Evolutionary conservation across 257 asterid genomes (phyloP), one percentile per base, ranked within the genome.

Genomic region (Salvia miltiorrhiza): DNA sequence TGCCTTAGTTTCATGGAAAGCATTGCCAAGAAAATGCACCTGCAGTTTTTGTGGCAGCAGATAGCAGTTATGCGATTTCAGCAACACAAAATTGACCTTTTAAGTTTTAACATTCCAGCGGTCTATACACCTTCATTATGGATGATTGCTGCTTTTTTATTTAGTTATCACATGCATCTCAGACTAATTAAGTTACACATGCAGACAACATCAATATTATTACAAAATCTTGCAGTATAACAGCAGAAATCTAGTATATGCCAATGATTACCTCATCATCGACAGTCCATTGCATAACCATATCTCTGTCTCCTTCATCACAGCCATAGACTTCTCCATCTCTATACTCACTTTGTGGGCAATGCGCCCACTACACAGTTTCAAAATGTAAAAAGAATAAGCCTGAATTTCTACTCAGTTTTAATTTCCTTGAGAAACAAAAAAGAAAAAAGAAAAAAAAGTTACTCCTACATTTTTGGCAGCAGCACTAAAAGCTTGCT

Each of bases 401-500:
- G 23, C 6, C 10, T 3, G 1, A 50, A 20, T 45, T 45, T 14
- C 52, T n/a, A 20, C 14, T 0, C 11, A 50, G 10, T 50, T 50
- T 7, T 9, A 40, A 12, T 40, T 50, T 50, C 32, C 14, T 19
- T n/a, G n/a, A n/a, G n/a, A n/a, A 48, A 48, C 26, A 2, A 48
- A 19, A 50, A 57, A 23, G 67, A 43, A 17, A 67, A n/a, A n/a
- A n/a, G n/a, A n/a, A n/a, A n/a, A n/a, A n/a, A n/a, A n/a, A n/a
- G n/a, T n/a, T n/a, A n/a, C n/a, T n/a, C 88, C 82, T 71, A 82
- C 98, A 81, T 89, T 92, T 82, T 92, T 92, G 53, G 98, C 82
- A 72, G 98, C 98, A 32, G 89, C 62, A 63, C 96, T 86, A 76
- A 92, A 92, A 60, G 94, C 97, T 79, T 89, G 92, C 84, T 89